Evolutionary conservation across 176 grass and related monocot genomes (phyloP), one percentile per base, ranked within the genome.

Genomic region (Eremochloa ophiuroides): DNA sequence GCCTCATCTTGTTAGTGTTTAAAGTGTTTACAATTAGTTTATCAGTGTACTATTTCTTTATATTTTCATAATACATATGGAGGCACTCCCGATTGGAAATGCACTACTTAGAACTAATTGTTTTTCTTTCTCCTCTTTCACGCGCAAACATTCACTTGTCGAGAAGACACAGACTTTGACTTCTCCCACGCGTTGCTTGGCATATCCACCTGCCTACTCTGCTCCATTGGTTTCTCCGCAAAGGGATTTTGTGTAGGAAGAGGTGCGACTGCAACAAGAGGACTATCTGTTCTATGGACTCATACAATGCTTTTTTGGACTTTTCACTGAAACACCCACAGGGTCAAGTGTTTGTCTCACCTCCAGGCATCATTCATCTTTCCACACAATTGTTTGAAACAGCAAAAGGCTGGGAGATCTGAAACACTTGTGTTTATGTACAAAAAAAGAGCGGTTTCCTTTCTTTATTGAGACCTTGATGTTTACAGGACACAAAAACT

Each of bases 401-500:
- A 35, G 17, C 42, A 35, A 66, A 48, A 76, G 53, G 61, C 34
- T 18, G 26, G 26, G 39, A 75, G 16, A 47, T 23, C 71, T 22
- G 28, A 65, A 73, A 48, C 40, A 31, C 18, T 44, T 44, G 13
- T 78, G 46, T 62, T 40, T 80, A 37, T 31, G 23, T 78, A 70
- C 70, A 53, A 6, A 80, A 72, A 83, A 63, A 88, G 55, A 66
- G 77, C 13, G 51, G 37, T 15, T 66, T 15, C 5, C 43, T 29
- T 44, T 60, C 7, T 85, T 89, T 72, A 89, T 77, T 66, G 9
- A 9, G 42, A 72, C 16, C 34, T 76, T 65, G 59, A 77, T 30
- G 16, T 65, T 85, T 89, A 89, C 82, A 85, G 8, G 63, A 85
- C 87, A 69, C 61, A 39, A 81, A 81, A 46, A 71, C 58, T 35